These are phyloP conservation scores for Inonotus hispidus DNA, from an alignment of 1,284 basidiomycete genomes.

Conservation along the genomic window DNA sequence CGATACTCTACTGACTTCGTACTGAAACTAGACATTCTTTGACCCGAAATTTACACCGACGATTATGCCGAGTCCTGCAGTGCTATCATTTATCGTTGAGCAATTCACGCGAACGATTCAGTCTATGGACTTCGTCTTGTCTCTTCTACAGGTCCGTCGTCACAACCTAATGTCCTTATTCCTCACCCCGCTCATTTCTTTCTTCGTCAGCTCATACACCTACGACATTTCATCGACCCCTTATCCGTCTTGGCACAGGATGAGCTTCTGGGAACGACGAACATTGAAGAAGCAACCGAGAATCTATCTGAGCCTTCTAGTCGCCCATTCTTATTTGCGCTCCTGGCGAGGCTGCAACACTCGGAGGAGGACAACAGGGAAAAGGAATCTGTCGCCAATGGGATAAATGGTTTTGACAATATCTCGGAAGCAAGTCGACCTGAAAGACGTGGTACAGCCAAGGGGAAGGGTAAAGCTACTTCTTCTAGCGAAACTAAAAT, in stretches of 20 bases:
- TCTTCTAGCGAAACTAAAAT: neutral
- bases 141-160: conserved; percentile 50
- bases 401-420: neutral
- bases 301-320: conserved; percentile 26
- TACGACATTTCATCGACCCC: conserved; percentile 66
- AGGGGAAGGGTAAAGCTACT: neutral
- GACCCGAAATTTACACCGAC: conserved; percentile 50
- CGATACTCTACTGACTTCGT: neutral
- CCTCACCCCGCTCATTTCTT: neutral
- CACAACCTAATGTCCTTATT: neutral
- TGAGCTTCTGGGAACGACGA: conserved; percentile 23
- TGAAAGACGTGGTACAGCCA: neutral
- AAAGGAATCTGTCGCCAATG: neutral
- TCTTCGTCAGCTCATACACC: conserved; percentile 43
- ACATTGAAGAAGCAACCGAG: conserved; percentile 21
- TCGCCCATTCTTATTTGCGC: conserved; percentile 35
- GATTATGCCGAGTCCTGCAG: conserved; percentile 54
- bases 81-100: conserved; percentile 49
- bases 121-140: conserved; percentile 50
- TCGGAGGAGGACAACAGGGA: conserved; percentile 6
- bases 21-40: conserved; percentile 52
- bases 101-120: conserved; percentile 47
- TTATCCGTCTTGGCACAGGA: conserved; percentile 42
- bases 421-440: neutral
- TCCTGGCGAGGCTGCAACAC: conserved; percentile 34